Conservation (phyloP, 2,329 filamentous ascomycete genomes). For the Diaporthe vexans region DNA sequence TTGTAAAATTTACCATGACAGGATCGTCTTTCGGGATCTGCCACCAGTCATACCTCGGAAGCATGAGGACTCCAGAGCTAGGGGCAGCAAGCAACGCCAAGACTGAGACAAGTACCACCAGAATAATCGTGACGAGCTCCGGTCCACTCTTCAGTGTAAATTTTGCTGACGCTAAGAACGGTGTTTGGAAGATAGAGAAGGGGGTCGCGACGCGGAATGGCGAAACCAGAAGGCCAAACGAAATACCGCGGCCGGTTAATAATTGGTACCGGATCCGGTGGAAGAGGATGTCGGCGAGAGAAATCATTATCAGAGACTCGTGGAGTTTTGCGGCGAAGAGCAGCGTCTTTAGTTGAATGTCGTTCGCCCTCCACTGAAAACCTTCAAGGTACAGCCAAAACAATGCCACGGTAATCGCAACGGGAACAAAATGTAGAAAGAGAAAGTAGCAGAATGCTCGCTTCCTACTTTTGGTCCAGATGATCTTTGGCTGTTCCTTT, state of each 20-base stretch:
- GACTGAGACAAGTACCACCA: neutral
- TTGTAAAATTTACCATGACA: neutral
- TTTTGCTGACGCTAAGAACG: neutral
- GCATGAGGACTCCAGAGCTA: neutral
- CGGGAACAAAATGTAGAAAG: neutral
- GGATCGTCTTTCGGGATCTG: neutral
- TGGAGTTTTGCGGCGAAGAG: neutral
- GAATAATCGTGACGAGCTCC: neutral
- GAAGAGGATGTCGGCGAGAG: neutral
- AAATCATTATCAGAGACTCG: neutral
- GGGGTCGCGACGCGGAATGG: neutral
- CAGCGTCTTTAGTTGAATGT: neutral
- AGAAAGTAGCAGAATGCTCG: neutral
- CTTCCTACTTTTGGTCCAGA: constrained; percentile 1
- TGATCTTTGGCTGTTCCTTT: neutral
- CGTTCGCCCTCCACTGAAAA: neutral
- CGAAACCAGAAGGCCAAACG: neutral
- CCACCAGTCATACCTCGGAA: neutral
- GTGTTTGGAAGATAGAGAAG: neutral
- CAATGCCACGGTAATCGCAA: neutral
- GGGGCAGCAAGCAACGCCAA: neutral
- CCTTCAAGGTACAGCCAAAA: neutral
- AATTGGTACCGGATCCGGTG: constrained; percentile 1
- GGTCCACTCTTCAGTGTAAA: neutral
- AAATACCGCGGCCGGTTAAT: neutral